Conservation (phyloP, 2,329 filamentous ascomycete genomes). For the Dryadomyces quercus-mongolicae region DNA sequence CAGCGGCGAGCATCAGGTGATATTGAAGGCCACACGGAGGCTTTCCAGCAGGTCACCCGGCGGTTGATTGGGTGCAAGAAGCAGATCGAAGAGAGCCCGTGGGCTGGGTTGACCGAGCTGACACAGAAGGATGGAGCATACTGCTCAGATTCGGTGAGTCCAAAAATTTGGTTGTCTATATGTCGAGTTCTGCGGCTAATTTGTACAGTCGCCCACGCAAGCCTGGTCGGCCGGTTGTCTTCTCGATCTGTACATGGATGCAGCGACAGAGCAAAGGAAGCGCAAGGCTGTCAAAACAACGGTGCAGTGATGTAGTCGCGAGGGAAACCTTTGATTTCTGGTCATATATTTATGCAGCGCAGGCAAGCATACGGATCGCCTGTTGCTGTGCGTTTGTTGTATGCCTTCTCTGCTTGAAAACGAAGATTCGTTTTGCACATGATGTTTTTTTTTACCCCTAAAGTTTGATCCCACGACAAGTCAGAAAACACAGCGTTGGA, state of each 20-base stretch:
- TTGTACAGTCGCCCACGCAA: slow-evolving; percentile 69
- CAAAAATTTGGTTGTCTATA: not conserved
- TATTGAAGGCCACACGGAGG: slow-evolving; percentile 62
- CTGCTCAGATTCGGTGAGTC: slow-evolving; percentile 76
- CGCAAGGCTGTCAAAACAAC: slow-evolving; percentile 2
- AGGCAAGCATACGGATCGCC: too few relatives aligned
- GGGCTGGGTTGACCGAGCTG: slow-evolving; percentile 86
- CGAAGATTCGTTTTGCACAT: too few relatives aligned
- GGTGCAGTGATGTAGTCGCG: not conserved
- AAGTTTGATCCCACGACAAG: not conserved
- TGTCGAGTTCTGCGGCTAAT: not conserved
- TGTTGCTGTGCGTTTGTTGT: too few relatives aligned
- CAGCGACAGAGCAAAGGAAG: slow-evolving; percentile 39
- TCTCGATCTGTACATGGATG: slow-evolving; percentile 94
- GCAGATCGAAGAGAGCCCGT: slow-evolving; percentile 66
- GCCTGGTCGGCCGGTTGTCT: slow-evolving; percentile 93
- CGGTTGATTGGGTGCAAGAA: slow-evolving; percentile 74
- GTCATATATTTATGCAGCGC: too few relatives aligned
- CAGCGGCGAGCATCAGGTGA: slow-evolving; percentile 47
- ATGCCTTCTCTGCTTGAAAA: too few relatives aligned
- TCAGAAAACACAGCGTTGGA: not conserved
- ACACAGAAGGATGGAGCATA: slow-evolving; percentile 80
- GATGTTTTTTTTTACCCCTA: too few relatives aligned
- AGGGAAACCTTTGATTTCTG: not conserved
- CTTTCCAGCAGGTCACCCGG: slow-evolving; percentile 87